Evolutionary conservation across 139 green algal genomes (phyloP).

Genomic region (Tetratostichococcus sp.): DNA sequence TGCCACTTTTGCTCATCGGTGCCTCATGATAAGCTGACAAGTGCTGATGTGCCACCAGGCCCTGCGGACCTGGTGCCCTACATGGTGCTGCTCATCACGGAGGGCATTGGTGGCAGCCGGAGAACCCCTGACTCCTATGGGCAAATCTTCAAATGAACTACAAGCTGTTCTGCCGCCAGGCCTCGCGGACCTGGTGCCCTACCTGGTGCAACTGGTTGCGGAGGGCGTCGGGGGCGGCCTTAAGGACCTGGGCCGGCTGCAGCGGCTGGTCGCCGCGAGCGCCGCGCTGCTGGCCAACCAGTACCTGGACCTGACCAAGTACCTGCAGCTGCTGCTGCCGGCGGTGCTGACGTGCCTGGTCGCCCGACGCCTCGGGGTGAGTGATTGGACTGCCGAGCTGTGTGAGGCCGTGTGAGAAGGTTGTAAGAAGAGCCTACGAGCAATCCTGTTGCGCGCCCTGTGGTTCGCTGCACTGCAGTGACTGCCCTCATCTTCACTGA

Average conservation of each 20-base stretch:
- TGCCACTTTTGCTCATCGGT: too few species aligned
- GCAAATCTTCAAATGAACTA: too few species aligned
- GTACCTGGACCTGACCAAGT: constrained; percentile 63
- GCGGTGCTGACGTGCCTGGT: constrained; percentile 74
- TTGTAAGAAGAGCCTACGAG: too few species aligned
- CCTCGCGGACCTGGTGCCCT: constrained; percentile 77
- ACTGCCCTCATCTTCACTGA: too few species aligned
- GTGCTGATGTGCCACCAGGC: too few species aligned
- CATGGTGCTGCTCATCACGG: constrained; percentile 30
- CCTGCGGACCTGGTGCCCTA: constrained; percentile 80
- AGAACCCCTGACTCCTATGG: too few species aligned
- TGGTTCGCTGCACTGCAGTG: too few species aligned
- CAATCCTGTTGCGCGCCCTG: too few species aligned
- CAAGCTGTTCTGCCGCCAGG: constrained; percentile 25
- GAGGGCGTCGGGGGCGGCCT: constrained; percentile 50
- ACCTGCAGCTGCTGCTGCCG: constrained; percentile 83
- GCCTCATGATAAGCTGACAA: too few species aligned
- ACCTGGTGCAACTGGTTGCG: constrained; percentile 71
- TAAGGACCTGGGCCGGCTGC: constrained; percentile 17
- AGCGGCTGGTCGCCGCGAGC: constrained; percentile 33
- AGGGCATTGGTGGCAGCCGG: too few species aligned
- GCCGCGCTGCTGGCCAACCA: constrained; percentile 63
- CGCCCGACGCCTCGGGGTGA: constrained; percentile 51
- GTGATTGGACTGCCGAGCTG: not conserved
- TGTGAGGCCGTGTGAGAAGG: not conserved